Percentiles rank a stretch among this genome's conserved stretches.
Conservation (phyloP, 495 filamentous ascomycete species). For the Glutinoglossum americanum region DNA sequence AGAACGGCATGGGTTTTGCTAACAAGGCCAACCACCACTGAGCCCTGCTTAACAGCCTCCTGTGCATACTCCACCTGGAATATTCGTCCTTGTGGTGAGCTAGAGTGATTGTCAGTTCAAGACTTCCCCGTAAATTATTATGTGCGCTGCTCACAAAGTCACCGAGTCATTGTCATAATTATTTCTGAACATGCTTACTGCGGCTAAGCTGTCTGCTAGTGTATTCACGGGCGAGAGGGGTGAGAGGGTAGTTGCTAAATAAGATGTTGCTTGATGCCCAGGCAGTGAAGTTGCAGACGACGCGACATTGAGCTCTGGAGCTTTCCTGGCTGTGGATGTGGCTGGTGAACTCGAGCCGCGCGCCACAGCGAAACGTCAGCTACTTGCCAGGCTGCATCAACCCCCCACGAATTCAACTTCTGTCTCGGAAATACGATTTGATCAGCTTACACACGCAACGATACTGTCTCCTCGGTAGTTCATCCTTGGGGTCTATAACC, state of each 20-base stretch:
- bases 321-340: constrained; percentile 5
- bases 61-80: constrained; percentile 98
- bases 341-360: constrained; percentile 13
- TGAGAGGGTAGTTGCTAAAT: background rate
- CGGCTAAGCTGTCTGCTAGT: background rate
- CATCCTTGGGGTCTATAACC: background rate
- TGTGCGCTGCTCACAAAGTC: constrained; percentile 57
- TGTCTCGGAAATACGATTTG: background rate
- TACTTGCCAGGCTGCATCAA: background rate
- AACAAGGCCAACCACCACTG: constrained; percentile 85
- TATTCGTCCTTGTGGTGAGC: constrained; percentile 97
- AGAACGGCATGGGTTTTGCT: constrained; percentile 96
- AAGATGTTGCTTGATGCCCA: background rate
- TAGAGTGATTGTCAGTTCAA: constrained; percentile 17
- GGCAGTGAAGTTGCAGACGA: constrained; percentile 1
- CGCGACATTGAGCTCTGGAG: background rate
- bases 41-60: constrained; percentile 97
- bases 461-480: background rate
- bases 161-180: constrained; percentile 99
- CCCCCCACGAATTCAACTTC: background rate
- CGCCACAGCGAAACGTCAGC: constrained; percentile 1
- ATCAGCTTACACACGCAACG: background rate
- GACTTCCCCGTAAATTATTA: background rate
- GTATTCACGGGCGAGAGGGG: background rate
- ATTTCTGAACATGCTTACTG: constrained; percentile 78